Evolutionary conservation across 768 basidiomycete genomes (phyloP).

Genomic region (Amanita phalloides): DNA sequence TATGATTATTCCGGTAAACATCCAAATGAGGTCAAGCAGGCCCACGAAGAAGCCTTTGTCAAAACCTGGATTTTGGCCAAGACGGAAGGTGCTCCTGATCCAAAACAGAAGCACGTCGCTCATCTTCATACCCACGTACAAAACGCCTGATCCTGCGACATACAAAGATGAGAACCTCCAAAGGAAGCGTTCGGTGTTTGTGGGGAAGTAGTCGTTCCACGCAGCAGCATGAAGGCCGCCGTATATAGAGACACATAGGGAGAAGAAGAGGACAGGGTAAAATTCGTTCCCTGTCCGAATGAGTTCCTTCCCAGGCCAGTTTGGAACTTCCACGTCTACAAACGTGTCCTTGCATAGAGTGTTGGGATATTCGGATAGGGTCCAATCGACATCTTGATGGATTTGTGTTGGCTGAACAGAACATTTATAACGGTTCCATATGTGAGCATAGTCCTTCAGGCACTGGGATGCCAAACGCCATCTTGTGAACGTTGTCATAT

Average conservation of each 20-base stretch:
- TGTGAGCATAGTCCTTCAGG: background rate
- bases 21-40: background rate
- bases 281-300: background rate
- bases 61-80: background rate
- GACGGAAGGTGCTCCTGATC: background rate
- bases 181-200: background rate
- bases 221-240: background rate
- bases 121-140: background rate
- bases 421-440: background rate
- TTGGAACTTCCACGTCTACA: background rate
- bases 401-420: background rate
- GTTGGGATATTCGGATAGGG: background rate
- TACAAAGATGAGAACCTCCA: background rate
- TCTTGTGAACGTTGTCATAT: background rate
- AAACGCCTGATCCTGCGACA: background rate
- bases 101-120: background rate
- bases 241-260: background rate
- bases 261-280: background rate
- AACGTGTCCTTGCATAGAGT: background rate
- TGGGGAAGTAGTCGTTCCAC: background rate
- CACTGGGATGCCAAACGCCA: background rate
- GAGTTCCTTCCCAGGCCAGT: background rate
- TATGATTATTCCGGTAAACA: background rate
- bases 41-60: background rate
- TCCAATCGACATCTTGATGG: background rate